Base-by-base conservation (phyloP, 495 filamentous ascomycete genomes). In the Haplographium delicatum region DNA sequence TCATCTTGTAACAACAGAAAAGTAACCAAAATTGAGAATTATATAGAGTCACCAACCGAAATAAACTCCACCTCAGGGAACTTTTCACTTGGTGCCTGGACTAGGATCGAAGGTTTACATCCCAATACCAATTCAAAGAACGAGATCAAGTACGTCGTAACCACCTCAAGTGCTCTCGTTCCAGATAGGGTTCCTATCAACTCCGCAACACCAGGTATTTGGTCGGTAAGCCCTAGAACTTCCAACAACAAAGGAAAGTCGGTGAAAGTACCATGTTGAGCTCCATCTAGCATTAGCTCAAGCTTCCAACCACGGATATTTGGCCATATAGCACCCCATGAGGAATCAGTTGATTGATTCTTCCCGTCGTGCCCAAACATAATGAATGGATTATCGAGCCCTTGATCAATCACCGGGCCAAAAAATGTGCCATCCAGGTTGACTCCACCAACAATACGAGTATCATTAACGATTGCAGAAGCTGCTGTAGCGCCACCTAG, bases 241-340 rank as follows among this genome's bases (percentile, higher is more conserved):
- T n/a, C n/a, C 13, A 56, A 33, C 7, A 67, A 2, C 3, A 33
- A 52, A 4, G 61, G 53, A 3, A 65, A 51, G 56, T 72, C 68
- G 0, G 60, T 55, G 51, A 66, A 75, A 2, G 68, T 61, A 2
- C 34, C 25, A 45, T 65, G 61, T 25, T 0, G 9, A 7, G 45
- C 34, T 0, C 38, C 56, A 5, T 5, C 23, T 40, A 69, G n/a
- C 19, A 40, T 37, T 31, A 68, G 7, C 40, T 59, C 56, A 25
- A 28, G 26, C 23, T 62, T 62, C 60, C 58, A 63, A 5, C 51
- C 53, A 9, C 41, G 38, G 27, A 57, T 25, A 5, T 54, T 42
- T 1, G 45, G 42, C 58, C 58, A 61, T 6, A 51, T 45, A 5
- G 45, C 34, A 22, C 13, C 50, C 58, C 58, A 60, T 5, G 44